Evolutionary conservation across 2,329 filamentous ascomycete genomes (phyloP).

Genomic region (Pseudogymnoascus sp.): DNA sequence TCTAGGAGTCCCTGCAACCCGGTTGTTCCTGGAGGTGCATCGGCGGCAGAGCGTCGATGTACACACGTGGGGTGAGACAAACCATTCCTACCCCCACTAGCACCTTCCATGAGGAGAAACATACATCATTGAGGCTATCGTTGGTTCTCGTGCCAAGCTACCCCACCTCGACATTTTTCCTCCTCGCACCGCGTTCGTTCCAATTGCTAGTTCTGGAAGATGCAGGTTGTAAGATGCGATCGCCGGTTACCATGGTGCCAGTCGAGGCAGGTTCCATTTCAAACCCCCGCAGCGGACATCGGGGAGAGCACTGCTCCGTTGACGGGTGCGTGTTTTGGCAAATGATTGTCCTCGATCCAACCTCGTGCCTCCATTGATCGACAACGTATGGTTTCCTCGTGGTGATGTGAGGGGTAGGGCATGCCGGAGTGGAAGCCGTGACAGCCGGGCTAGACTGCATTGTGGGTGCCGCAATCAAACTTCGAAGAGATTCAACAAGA

Average conservation of each 20-base stretch:
- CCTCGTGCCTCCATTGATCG: conserved; percentile 2
- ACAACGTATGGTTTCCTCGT: not conserved
- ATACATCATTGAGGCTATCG: not conserved
- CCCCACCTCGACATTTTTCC: not conserved
- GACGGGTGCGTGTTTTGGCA: not conserved
- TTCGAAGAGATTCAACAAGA: not conserved
- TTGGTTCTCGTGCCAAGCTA: not conserved
- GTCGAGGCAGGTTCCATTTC: not conserved
- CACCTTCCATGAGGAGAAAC: not conserved
- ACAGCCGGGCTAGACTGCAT: not conserved
- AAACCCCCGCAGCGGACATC: not conserved
- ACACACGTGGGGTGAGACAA: not conserved
- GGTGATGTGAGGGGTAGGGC: not conserved
- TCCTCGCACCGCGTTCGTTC: not conserved
- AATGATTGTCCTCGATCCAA: not conserved
- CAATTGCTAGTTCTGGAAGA: not conserved
- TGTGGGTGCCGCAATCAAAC: not conserved
- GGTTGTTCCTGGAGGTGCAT: not conserved
- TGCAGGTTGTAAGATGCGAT: not conserved
- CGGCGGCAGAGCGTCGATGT: not conserved
- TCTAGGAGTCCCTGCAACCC: not conserved
- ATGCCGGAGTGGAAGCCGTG: not conserved
- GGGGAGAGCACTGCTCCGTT: not conserved
- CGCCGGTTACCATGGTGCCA: not conserved
- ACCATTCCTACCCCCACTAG: not conserved